These are phyloP conservation scores for Filobasidium floriforme DNA, from an alignment of 768 basidiomycete species.

Conservation along the genomic window DNA sequence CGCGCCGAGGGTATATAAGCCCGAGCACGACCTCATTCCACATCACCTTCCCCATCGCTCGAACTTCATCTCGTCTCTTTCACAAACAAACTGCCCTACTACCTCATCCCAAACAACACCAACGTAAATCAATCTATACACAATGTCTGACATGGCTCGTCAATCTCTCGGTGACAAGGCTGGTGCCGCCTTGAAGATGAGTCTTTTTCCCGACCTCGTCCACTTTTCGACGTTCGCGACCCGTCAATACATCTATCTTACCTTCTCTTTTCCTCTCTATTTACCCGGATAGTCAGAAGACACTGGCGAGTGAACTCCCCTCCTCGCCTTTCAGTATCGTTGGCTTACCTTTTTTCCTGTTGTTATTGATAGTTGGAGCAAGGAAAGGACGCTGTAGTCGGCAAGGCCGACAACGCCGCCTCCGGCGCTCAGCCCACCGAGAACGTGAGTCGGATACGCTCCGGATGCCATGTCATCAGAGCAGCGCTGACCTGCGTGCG, in stretches of 20 bases:
- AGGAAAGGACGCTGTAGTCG: constrained; percentile 29
- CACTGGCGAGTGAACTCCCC: too few species aligned
- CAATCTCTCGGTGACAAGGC: constrained; percentile 44
- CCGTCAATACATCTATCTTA: neutral
- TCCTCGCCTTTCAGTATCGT: neutral
- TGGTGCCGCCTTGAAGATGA: constrained; percentile 33
- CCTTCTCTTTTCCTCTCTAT: neutral
- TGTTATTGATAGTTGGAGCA: constrained; percentile 37
- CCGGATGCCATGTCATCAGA: constrained; percentile 19
- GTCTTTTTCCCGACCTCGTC: neutral
- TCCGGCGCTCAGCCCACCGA: constrained; percentile 37
- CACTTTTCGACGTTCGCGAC: neutral
- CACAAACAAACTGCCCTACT: constrained; percentile 7
- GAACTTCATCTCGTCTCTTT: neutral
- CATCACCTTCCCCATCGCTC: neutral
- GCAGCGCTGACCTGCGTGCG: neutral
- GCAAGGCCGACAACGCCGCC: constrained; percentile 30
- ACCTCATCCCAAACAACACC: constrained; percentile 24
- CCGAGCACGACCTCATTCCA: neutral
- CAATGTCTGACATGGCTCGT: constrained; percentile 44
- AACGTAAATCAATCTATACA: constrained; percentile 25
- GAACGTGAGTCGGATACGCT: constrained; percentile 13
- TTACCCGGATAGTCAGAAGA: neutral
- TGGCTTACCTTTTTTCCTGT: neutral
- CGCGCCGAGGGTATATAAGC: constrained; percentile 7